Percentiles rank a stretch among this genome's conserved stretches.
Evolutionary conservation across 495 filamentous ascomycete species (phyloP).

Genomic region (Penicillium psychrofluorescens): DNA sequence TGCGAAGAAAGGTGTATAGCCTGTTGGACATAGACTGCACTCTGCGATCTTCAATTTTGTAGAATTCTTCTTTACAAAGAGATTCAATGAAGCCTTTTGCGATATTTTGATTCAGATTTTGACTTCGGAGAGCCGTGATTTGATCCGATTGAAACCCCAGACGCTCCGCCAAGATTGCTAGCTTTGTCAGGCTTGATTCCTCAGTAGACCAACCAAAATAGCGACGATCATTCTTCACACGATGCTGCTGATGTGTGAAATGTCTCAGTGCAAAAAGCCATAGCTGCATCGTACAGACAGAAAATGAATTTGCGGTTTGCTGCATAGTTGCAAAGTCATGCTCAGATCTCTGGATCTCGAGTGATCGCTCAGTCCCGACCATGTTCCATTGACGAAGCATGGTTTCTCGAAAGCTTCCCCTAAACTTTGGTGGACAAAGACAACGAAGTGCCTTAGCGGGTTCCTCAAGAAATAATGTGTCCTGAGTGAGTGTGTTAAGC

Average conservation of each 20-base stretch:
- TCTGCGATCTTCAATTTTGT: background rate
- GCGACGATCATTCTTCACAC: background rate
- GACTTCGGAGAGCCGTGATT: background rate
- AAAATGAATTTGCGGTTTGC: background rate
- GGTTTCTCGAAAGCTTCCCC: background rate
- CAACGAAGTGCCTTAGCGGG: background rate
- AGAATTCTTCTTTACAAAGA: background rate
- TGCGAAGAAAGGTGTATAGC: background rate
- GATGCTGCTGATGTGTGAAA: background rate
- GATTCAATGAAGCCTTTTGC: background rate
- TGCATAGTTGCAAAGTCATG: background rate
- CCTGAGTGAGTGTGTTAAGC: conserved; percentile 1
- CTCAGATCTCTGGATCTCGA: background rate
- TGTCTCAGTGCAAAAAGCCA: conserved; percentile 2
- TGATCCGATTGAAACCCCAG: background rate
- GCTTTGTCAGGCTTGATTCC: background rate
- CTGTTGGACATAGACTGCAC: background rate
- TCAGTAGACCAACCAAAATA: background rate
- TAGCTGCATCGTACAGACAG: background rate
- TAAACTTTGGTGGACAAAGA: conserved; percentile 1
- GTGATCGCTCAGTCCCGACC: background rate
- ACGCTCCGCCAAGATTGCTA: background rate
- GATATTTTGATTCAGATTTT: background rate
- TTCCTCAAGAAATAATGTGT: conserved; percentile 2
- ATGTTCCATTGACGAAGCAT: background rate